Base-by-base conservation (phyloP, 176 grass and related monocot species). In the Oryza longistaminata region DNA sequence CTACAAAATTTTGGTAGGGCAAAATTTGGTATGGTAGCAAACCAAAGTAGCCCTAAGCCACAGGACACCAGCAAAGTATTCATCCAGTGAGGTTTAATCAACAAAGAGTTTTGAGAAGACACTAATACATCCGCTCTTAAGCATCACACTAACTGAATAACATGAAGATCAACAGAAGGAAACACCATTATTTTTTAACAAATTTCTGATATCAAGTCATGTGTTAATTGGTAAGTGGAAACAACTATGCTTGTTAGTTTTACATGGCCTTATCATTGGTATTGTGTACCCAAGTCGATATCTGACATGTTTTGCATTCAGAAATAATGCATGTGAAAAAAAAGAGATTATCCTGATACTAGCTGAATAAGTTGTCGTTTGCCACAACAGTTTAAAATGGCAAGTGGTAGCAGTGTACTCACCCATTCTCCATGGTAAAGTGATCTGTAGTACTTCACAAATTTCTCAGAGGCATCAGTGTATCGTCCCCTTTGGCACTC, bases 361-460 rank as follows among this genome's bases (percentile, higher is more conserved):
- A 68, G 0, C 19, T 3, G 16, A 43, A 81, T 10, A 74, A 53
- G n/a, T 43, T 87, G 58, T 0, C 12, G 39, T 25, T 3, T 1
- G 27, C 22, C 11, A 62, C 2, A 21, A 62, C 34, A 62, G 48
- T 66, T 64, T 71, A 71, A 27, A 81, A 68, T 79, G 43, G 24
- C 68, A 77, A 27, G 45, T 25, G 24, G 11, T 21, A 64, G 66
- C 4, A 77, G 58, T 53, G 37, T 29, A 85, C 82, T 88, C 67
- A 89, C 94, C 92, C 90, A 94, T 89, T 97, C 94, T 35, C 82
- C 64, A 1, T 85, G 90, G 75, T 87, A 97, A 49, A 92, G 85
- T 64, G 94, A 92, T 25, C 89, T 86, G 87, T 92, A 97, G 35
- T 93, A 92, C 79, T 92, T 90, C 34, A 87, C 85, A 19, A 92